Percentiles rank a stretch among this genome's conserved stretches.
These are phyloP conservation scores for Stentor roeselii DNA, from an alignment of 73 alveolate genomes.

Conservation along the genomic window DNA sequence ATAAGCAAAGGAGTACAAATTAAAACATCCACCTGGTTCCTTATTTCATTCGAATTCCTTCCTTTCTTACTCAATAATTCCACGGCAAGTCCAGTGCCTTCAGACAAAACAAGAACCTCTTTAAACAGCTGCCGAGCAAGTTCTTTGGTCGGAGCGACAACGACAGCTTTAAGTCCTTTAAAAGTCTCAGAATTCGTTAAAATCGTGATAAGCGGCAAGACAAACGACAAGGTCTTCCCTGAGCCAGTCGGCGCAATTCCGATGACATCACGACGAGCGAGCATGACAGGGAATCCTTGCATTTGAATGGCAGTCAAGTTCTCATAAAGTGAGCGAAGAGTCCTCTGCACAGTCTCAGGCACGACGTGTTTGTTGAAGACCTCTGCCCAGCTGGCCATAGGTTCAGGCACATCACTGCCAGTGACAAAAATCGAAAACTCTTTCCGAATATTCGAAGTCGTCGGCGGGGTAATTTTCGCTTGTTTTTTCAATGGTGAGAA, in stretches of 20 bases:
- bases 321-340: slow-evolving; percentile 4
- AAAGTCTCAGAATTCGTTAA: slow-evolving; percentile 34
- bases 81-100: slow-evolving; percentile 28
- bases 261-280: slow-evolving; percentile 35
- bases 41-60: slow-evolving; percentile 32
- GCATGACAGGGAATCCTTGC: slow-evolving; percentile 20
- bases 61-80: slow-evolving; percentile 36
- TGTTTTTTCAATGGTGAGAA: not conserved
- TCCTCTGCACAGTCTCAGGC: slow-evolving; percentile 1
- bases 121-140: slow-evolving; percentile 60
- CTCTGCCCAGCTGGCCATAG: not conserved
- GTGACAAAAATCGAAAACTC: not conserved
- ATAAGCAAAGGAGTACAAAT: slow-evolving; percentile 54
- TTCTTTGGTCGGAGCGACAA: slow-evolving; percentile 72
- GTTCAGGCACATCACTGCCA: slow-evolving; percentile 9
- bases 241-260: slow-evolving; percentile 69
- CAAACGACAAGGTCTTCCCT: slow-evolving; percentile 53
- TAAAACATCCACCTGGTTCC: slow-evolving; percentile 36
- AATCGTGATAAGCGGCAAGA: slow-evolving; percentile 33
- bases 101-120: slow-evolving; percentile 44
- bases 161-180: slow-evolving; percentile 58
- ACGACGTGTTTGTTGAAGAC: not conserved
- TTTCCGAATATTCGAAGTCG: not conserved
- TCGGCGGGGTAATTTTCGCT: not conserved
- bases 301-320: slow-evolving; percentile 24